phyloP scores from a whole-genome alignment of 208 protist genomes.

The Acanthamoeba triangularis region DNA sequence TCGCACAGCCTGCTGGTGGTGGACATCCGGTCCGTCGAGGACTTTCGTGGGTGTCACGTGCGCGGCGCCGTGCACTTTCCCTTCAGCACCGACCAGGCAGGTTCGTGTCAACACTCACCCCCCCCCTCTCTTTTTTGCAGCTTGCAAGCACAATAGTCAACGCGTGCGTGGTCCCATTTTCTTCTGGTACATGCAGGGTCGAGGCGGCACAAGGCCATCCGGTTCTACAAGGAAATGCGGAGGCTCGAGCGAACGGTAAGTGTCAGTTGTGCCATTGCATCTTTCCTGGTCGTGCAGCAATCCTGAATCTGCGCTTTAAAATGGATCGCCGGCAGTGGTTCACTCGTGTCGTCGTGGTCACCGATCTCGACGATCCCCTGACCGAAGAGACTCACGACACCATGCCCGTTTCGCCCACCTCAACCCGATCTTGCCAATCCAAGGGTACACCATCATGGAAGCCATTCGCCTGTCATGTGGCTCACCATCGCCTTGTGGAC shows the following conservation, averaged over 20 bases:
- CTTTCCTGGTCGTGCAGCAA: background rate
- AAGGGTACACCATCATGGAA: background rate
- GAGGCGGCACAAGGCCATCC: slow-evolving; percentile 20
- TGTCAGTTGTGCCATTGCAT: background rate
- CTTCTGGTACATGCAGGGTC: background rate
- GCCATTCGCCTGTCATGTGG: background rate
- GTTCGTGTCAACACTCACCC: background rate
- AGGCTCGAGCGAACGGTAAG: slow-evolving; percentile 27
- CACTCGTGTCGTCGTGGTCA: background rate
- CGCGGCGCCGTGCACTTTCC: slow-evolving; percentile 22
- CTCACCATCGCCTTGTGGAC: background rate
- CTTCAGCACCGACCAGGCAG: background rate
- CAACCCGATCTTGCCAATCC: background rate
- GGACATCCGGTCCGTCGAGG: background rate
- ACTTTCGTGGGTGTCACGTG: slow-evolving; percentile 26
- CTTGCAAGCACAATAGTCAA: background rate
- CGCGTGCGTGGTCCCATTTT: background rate
- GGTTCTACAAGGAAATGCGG: slow-evolving; percentile 41
- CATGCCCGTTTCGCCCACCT: background rate
- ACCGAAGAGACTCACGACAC: background rate
- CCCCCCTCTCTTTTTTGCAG: background rate
- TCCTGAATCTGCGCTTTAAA: background rate
- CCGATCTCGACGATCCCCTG: background rate
- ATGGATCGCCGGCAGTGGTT: background rate
- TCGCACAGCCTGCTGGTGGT: background rate